Base-by-base conservation (phyloP, 2,329 filamentous ascomycete species). In the Xylaria hypoxylon region DNA sequence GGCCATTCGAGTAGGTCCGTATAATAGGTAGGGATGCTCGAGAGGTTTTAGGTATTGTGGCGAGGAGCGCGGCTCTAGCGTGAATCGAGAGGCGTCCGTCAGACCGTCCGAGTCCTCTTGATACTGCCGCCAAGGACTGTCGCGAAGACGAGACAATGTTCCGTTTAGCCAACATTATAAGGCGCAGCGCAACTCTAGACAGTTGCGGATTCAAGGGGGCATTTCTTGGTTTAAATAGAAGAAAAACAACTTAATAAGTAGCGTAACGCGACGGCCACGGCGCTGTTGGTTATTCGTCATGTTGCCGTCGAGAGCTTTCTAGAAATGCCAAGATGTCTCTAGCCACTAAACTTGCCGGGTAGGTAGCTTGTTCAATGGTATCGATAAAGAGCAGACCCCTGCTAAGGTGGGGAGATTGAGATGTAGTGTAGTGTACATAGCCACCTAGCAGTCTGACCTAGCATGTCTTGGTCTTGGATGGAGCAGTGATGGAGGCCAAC, bases 1-100 rank as follows among this genome's bases (percentile, higher is more conserved):
- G 85, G 74, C 92, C 90, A 83, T 89, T 89, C 65, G 89, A 86
- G 80, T 92, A 92, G 53, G 75, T 79, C 62, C 90, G 65, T 35
- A 56, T 40, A 70, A 65, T 64, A 17, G 74, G 66, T 55, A 72
- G 42, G n/a, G 68, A 68, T 13, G 70, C 31, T 56, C 70, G 70
- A 56, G 70, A 33, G 38, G 68, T 35, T 51, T 50, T 50, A 35
- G 70, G 63, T 26, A 68, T 40, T 62, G 71, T 63, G 52, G 57
- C 65, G n/a, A 75, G 51, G 11, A 73, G 48, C 22, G 71, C 72
- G 64, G 70, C 70, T 65, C 75, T 72, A 2, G 73, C 72, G 7
- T 69, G 35, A 55, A 69, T 67, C 4, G 71, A 67, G 65, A 70
- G 72, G n/a, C 52, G 63, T 59, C 59, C 55, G 24, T 69, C 71